Conservation (phyloP, 2,329 filamentous ascomycete species). For the Dactylellina haptotyla region DNA sequence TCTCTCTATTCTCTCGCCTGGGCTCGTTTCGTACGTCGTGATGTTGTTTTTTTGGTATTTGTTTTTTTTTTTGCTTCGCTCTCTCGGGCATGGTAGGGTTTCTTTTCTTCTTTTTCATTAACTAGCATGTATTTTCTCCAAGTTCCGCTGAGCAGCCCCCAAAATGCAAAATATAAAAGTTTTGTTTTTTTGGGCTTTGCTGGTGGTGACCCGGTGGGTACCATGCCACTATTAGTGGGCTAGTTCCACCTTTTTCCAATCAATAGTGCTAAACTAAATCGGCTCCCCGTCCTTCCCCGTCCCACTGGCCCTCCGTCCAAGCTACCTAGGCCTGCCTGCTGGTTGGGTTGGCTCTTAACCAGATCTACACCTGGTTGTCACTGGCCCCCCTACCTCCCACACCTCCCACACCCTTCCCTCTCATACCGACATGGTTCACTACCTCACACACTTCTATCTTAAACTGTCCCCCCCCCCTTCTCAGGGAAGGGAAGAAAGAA, state of each 20-base stretch:
- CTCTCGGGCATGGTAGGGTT: background rate
- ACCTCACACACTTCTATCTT: constrained; percentile 45
- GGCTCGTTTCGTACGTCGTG: constrained; percentile 27
- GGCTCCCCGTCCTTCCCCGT: constrained; percentile 38
- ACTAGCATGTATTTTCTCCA: constrained; percentile 21
- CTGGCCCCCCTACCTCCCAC: constrained; percentile 32
- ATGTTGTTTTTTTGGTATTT: constrained; percentile 30
- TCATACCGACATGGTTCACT: constrained; percentile 49
- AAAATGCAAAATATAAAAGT: constrained; percentile 47
- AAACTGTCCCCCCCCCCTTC: constrained; percentile 26
- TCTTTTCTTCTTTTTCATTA: constrained; percentile 40
- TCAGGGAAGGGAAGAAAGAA: constrained; percentile 23
- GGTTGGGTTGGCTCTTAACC: constrained; percentile 33
- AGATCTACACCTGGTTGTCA: constrained; percentile 49
- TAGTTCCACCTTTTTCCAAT: constrained; percentile 49
- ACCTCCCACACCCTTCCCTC: constrained; percentile 25
- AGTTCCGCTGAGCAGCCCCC: constrained; percentile 46
- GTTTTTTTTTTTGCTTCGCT: constrained; percentile 10
- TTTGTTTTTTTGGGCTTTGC: constrained; percentile 30
- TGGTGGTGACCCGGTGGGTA: constrained; percentile 47
- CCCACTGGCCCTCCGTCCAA: constrained; percentile 29
- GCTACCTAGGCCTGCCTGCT: constrained; percentile 22
- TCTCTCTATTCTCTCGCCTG: constrained; percentile 5
- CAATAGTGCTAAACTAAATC: constrained; percentile 47
- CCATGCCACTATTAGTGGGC: constrained; percentile 43